phyloP scores from a whole-genome alignment of 306 rosid species.

The Benincasa hispida region DNA sequence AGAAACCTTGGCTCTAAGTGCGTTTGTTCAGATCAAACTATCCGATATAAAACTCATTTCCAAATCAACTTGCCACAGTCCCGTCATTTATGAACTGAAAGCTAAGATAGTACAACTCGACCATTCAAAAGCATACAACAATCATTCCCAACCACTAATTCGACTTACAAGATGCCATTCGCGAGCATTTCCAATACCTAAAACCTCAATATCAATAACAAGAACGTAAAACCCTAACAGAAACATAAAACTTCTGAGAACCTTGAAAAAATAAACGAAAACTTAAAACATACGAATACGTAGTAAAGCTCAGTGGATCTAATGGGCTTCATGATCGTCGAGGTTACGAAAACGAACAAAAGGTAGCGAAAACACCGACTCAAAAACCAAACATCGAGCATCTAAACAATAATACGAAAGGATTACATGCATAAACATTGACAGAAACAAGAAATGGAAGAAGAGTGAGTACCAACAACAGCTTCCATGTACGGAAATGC shows the following conservation, averaged over 20 bases:
- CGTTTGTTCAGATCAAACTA: not conserved
- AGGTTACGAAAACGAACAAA: not conserved
- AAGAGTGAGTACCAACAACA: slow-evolving; percentile 57
- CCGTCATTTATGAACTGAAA: not conserved
- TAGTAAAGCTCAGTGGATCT: slow-evolving; percentile 2
- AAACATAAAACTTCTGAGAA: not conserved
- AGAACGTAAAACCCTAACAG: not conserved
- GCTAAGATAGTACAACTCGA: not conserved
- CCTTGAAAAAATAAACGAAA: not conserved
- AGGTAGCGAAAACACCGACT: not conserved
- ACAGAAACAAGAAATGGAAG: not conserved
- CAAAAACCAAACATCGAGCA: not conserved
- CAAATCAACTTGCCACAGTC: not conserved
- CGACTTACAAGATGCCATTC: not conserved
- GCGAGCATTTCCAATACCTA: not conserved
- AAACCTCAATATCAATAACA: not conserved
- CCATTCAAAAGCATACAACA: not conserved
- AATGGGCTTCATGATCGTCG: not conserved
- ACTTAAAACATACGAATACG: not conserved
- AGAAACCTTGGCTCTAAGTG: not conserved
- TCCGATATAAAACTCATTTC: not conserved
- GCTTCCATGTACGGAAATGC: slow-evolving; percentile 93
- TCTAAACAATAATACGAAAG: not conserved
- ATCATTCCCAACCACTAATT: not conserved
- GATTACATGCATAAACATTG: not conserved